A percentile compares a stretch with the other conserved stretches of the same genome.
Evolutionary conservation across 768 basidiomycete genomes (phyloP).

Genomic region (Myochromella boudieri): DNA sequence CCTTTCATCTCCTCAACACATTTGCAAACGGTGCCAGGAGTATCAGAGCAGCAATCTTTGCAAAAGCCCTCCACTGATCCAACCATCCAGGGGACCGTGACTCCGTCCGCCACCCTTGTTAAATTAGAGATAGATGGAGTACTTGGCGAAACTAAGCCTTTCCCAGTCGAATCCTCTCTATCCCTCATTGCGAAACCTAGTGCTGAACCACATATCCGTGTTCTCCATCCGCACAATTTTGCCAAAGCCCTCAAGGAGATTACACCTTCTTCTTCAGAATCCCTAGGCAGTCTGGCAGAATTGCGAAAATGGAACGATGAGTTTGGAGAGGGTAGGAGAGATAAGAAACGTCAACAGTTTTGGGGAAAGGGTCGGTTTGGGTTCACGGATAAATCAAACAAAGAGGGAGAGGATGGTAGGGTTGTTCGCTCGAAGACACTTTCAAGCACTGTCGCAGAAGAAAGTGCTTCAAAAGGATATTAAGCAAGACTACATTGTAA

Average conservation of each 20-base stretch:
- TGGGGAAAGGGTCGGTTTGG: conserved; percentile 92
- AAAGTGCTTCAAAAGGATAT: conserved; percentile 3
- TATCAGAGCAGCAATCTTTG: too few relatives aligned
- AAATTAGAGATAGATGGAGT: too few relatives aligned
- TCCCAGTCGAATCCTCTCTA: conserved; percentile 3
- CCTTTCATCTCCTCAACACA: too few relatives aligned
- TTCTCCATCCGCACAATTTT: conserved; percentile 65
- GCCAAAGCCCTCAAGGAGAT: conserved; percentile 85
- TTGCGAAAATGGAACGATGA: conserved; percentile 91
- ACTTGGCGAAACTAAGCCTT: too few relatives aligned
- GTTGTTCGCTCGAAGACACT: conserved; percentile 28
- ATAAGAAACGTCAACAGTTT: conserved; percentile 64
- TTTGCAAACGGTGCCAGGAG: too few relatives aligned
- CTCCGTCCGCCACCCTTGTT: too few relatives aligned
- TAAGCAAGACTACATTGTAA: background rate
- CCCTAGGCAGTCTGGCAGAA: conserved; percentile 70
- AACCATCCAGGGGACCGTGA: too few relatives aligned
- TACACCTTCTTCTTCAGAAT: conserved; percentile 85
- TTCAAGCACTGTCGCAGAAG: conserved; percentile 3
- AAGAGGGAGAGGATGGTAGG: conserved; percentile 41
- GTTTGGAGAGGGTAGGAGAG: conserved; percentile 82
- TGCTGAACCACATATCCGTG: conserved; percentile 14
- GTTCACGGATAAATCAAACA: conserved; percentile 54
- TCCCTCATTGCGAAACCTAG: conserved; percentile 13
- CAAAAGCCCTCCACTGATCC: background rate